phyloP scores from a whole-genome alignment of 305 asterid genomes.

The Plantago lanceolata region DNA sequence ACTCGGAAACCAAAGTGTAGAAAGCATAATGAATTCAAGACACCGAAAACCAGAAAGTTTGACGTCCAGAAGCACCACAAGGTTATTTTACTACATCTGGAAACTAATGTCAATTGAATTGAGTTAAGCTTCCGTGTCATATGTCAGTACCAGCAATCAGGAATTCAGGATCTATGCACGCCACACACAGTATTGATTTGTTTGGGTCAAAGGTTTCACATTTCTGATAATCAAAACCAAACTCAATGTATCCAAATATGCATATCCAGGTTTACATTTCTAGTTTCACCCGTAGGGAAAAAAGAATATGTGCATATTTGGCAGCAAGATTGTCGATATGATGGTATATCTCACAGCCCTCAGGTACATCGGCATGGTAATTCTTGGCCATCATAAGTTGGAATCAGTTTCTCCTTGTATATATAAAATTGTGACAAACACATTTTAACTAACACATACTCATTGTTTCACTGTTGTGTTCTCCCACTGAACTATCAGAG shows the following conservation, averaged over 20 bases:
- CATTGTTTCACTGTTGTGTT: no score
- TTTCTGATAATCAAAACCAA: not conserved
- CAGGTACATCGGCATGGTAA: not conserved
- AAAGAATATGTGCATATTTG: not conserved
- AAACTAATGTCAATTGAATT: not conserved
- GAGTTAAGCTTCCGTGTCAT: not conserved
- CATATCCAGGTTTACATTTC: not conserved
- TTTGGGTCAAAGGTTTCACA: not conserved
- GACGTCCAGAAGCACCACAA: not conserved
- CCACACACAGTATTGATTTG: not conserved
- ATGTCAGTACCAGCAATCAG: not conserved
- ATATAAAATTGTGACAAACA: not conserved
- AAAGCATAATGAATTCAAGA: not conserved
- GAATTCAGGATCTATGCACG: not conserved
- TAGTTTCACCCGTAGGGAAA: not conserved
- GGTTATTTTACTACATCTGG: not conserved
- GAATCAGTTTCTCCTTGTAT: not conserved
- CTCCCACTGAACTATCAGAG: no score
- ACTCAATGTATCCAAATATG: not conserved
- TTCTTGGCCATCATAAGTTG: no score
- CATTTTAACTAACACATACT: no score
- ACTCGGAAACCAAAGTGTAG: not conserved
- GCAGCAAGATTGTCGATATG: not conserved
- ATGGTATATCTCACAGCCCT: not conserved
- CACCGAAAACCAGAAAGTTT: slow-evolving; percentile 8